phyloP scores from a whole-genome alignment of 345 rosid genomes.

The Populus deltoides region DNA sequence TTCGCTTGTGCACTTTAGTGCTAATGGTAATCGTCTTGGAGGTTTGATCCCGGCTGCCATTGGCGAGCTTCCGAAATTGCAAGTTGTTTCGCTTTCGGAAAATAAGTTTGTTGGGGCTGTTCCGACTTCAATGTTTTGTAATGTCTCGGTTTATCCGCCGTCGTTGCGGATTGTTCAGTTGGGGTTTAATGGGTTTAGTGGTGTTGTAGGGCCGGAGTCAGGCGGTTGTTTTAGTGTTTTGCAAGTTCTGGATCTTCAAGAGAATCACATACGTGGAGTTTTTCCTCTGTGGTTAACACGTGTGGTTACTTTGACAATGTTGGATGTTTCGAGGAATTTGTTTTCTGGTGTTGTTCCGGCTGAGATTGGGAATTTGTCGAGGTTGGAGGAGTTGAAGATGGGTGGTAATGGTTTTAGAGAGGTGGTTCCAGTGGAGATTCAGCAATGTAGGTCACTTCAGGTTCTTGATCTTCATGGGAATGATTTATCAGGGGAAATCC shows the following conservation, averaged over 20 bases:
- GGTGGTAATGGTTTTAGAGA: conserved; percentile 69
- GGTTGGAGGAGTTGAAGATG: conserved; percentile 55
- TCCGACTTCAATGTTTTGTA: conserved; percentile 67
- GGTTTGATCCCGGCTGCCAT: conserved; percentile 78
- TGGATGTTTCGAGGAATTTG: conserved; percentile 70
- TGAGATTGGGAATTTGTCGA: conserved; percentile 53
- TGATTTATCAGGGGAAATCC: conserved; percentile 59
- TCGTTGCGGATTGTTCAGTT: conserved; percentile 61
- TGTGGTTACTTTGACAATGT: conserved; percentile 36
- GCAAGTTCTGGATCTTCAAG: conserved; percentile 60
- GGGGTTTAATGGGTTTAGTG: conserved; percentile 56
- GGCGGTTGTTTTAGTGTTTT: conserved; percentile 48
- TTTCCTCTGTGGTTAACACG: conserved; percentile 68
- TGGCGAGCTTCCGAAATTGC: conserved; percentile 63
- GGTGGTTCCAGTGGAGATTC: conserved; percentile 53
- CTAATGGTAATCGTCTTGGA: conserved; percentile 58
- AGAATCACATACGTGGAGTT: conserved; percentile 48
- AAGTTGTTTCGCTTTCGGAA: conserved; percentile 55
- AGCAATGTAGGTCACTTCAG: conserved; percentile 57
- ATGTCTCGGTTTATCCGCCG: conserved; percentile 42
- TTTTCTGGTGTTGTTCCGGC: conserved; percentile 63
- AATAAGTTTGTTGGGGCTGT: conserved; percentile 69
- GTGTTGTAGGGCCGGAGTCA: conserved; percentile 43
- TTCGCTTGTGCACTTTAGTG: conserved; percentile 75
- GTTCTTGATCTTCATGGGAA: conserved; percentile 74